Evolutionary conservation across 805 yeast species (phyloP), one percentile per base, ranked within the genome.

Genomic region (Kuraishia ogatae): DNA sequence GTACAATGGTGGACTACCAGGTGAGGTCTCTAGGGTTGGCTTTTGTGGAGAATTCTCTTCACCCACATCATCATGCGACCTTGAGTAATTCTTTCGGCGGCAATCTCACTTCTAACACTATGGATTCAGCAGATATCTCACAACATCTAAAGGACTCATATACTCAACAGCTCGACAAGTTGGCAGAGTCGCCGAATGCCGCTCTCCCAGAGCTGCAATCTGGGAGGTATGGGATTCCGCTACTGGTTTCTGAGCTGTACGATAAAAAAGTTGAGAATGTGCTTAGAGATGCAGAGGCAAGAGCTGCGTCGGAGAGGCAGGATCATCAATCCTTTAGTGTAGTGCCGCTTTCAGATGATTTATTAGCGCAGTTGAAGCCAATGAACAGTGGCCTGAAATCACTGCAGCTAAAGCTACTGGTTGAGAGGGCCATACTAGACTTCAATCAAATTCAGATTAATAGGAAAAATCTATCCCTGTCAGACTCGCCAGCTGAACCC

Each of bases 391-490:
- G 28, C 3, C 29, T 17, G 11, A 56, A 58, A 39, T n/a, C 52
- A 7, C 54, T 53, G 17, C 60, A 60, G 8, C 23, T 61, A 23
- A 57, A 57, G 47, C 53, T 60, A 2, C 46, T 53, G 1, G 55
- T 60, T 15, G 62, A 61, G 43, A 53, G 56, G 43, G 59, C 58
- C n/a, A 29, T 61, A 19, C 39, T 59, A 5, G 60, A 55, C 8
- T 55, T 53, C 17, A 56, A 59, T 39, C 17, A 53, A 2, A 24
- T 43, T 10, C 53, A 28, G 13, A 29, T 20, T 6, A 29, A 26
- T n/a, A 20, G 28, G 7, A 22, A 26, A 7, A 8, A 21, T 15
- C 28, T 22, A 6, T 8, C 23, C 47, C 62, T 11, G 39, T 64
- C 29, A 6, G 29, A 10, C 10, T 26, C 29, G 4, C 50, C 59